These are phyloP conservation scores for Tieghemiomyces parasiticus DNA, from an alignment of 192 early-diverging fungal species.

Conservation along the genomic window DNA sequence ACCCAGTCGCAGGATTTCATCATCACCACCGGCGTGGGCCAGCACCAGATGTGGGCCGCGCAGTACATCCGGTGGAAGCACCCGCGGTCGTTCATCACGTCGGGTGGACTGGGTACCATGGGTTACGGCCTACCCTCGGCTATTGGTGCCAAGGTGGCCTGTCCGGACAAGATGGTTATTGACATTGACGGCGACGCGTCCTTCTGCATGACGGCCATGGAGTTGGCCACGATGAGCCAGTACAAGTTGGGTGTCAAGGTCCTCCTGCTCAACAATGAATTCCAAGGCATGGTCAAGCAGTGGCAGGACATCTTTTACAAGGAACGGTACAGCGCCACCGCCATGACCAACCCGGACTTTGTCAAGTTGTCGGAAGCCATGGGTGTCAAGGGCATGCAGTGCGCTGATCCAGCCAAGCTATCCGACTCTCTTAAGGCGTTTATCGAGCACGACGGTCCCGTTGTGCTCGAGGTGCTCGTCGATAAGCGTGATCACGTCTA, in stretches of 20 bases:
- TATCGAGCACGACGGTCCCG: constrained; percentile 68
- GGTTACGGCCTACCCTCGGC: constrained; percentile 92
- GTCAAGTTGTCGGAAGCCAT: constrained; percentile 93
- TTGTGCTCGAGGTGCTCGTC: constrained; percentile 82
- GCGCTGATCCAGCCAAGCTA: constrained; percentile 69
- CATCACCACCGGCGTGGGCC: constrained; percentile 92
- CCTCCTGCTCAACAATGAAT: constrained; percentile 93
- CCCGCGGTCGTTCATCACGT: constrained; percentile 81
- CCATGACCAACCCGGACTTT: constrained; percentile 96
- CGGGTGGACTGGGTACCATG: constrained; percentile 98
- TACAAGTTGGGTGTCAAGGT: constrained; percentile 97
- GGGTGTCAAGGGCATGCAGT: constrained; percentile 78
- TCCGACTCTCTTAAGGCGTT: constrained; percentile 80
- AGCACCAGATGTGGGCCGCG: constrained; percentile 99
- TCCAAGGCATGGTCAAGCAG: constrained; percentile 97
- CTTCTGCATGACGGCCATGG: constrained; percentile 98
- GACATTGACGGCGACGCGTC: constrained; percentile 98
- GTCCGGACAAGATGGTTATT: constrained; percentile 86
- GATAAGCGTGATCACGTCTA: constrained; percentile 88
- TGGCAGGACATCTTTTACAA: constrained; percentile 97
- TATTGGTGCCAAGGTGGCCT: constrained; percentile 93
- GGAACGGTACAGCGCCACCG: constrained; percentile 85
- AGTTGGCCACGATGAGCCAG: constrained; percentile 93
- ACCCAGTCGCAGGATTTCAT: constrained; percentile 84
- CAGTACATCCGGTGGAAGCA: constrained; percentile 88